Conservation (phyloP, 2,329 filamentous ascomycete genomes). For the Lecanicillium sp. region DNA sequence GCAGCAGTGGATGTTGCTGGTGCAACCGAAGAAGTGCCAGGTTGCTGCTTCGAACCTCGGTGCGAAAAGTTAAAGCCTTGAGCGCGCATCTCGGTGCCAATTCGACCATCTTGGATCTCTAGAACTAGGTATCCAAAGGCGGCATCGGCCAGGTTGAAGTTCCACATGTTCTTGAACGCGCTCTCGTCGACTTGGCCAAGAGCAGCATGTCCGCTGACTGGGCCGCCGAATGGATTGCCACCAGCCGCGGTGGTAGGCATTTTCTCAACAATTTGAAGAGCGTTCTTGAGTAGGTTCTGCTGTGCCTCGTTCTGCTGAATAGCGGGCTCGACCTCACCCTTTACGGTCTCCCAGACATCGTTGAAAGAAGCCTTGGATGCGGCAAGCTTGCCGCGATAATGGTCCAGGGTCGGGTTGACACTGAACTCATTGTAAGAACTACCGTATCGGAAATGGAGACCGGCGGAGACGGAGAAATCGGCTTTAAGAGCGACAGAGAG, state of each 20-base stretch:
- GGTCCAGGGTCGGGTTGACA: conserved; percentile 94
- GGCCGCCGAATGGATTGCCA: conserved; percentile 92
- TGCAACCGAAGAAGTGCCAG: conserved; percentile 28
- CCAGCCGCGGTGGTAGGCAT: conserved; percentile 95
- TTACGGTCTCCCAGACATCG: conserved; percentile 98
- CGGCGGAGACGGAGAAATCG: conserved; percentile 95
- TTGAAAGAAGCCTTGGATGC: conserved; percentile 98
- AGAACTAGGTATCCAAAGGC: conserved; percentile 94
- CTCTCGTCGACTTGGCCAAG: conserved; percentile 94
- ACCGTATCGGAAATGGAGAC: conserved; percentile 95
- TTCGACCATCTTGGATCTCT: conserved; percentile 90
- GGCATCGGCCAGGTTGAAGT: conserved; percentile 96
- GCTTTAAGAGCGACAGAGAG: conserved; percentile 95
- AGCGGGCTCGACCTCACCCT: conserved; percentile 87
- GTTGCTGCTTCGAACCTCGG: conserved; percentile 71
- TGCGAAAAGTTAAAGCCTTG: conserved; percentile 99
- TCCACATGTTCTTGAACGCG: conserved; percentile 99
- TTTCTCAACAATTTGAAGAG: conserved; percentile 89
- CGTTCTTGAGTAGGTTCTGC: conserved; percentile 84
- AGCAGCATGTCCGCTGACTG: conserved; percentile 59
- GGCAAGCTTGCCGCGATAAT: conserved; percentile 96
- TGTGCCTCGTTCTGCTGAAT: conserved; percentile 91
- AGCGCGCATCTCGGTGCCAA: conserved; percentile 96
- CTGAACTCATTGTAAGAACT: conserved; percentile 99
- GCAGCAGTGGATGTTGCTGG: conserved; percentile 24